A percentile compares a stretch with the other conserved stretches of the same genome.
phyloP scores from a whole-genome alignment of 495 filamentous ascomycete species.

The Penicillium cosmopolitanum region DNA sequence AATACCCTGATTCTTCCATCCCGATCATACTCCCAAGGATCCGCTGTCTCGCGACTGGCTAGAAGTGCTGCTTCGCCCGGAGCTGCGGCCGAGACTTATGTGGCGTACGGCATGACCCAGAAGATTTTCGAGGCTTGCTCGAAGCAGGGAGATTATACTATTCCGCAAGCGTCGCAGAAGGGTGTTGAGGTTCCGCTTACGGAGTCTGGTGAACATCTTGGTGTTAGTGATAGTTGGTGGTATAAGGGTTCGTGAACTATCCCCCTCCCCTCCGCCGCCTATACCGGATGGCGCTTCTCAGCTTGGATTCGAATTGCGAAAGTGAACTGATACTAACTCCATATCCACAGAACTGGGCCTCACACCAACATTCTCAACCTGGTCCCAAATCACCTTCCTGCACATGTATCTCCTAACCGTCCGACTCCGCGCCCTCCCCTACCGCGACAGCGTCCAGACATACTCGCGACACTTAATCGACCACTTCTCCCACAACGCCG shows the following conservation, averaged over 20 bases:
- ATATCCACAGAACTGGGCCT: conserved; percentile 58
- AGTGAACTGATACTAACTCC: background rate
- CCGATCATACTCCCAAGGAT: conserved; percentile 20
- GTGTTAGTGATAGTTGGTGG: conserved; percentile 78
- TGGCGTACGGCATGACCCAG: conserved; percentile 78
- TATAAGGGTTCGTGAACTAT: conserved; percentile 56
- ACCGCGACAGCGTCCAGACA: conserved; percentile 54
- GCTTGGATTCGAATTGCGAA: background rate
- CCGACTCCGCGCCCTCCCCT: conserved; percentile 76
- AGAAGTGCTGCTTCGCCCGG: conserved; percentile 39
- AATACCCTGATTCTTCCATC: background rate
- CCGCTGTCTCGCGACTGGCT: conserved; percentile 34
- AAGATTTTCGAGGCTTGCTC: conserved; percentile 78
- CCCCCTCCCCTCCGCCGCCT: no score
- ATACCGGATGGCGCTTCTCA: no score
- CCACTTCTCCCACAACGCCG: conserved; percentile 91
- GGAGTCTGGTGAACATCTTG: conserved; percentile 75
- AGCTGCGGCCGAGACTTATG: conserved; percentile 65
- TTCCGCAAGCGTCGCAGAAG: conserved; percentile 59
- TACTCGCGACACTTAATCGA: conserved; percentile 83
- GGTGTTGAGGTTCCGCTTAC: conserved; percentile 63
- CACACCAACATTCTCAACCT: conserved; percentile 84
- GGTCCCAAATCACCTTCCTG: conserved; percentile 93
- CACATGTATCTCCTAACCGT: conserved; percentile 94
- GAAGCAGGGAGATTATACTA: conserved; percentile 72